Evolutionary conservation across 148 eudicot genomes (phyloP).

Genomic region (Suaeda aralocaspica): DNA sequence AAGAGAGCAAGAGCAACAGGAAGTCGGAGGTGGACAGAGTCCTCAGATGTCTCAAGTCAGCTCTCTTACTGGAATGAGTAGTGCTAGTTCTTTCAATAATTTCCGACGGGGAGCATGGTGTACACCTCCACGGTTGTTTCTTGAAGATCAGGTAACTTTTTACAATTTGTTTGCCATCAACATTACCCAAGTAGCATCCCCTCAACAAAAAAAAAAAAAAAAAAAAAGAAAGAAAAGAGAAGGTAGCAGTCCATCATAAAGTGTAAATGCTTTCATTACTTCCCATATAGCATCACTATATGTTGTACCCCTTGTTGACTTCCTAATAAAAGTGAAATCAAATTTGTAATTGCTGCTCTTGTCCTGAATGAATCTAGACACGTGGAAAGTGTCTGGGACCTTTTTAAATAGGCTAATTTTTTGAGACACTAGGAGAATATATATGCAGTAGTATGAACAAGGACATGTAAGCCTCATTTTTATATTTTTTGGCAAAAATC

Average conservation of each 20-base stretch:
- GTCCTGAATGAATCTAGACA: not conserved
- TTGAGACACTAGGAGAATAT: not conserved
- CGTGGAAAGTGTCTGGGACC: not conserved
- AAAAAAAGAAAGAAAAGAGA: too few species aligned
- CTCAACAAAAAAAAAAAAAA: too few species aligned
- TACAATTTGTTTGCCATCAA: not conserved
- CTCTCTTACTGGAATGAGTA: slow-evolving; percentile 95
- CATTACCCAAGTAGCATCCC: too few species aligned
- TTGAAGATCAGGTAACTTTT: slow-evolving; percentile 81
- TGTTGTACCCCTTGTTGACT: not conserved
- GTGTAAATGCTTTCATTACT: not conserved
- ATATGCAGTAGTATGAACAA: not conserved
- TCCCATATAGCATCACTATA: not conserved
- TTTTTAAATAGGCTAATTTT: not conserved
- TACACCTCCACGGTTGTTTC: slow-evolving; percentile 88
- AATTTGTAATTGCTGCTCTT: not conserved
- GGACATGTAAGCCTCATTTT: not conserved
- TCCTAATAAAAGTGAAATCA: not conserved
- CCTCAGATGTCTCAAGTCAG: slow-evolving; percentile 95
- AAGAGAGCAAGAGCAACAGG: slow-evolving; percentile 95
- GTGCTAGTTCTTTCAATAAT: slow-evolving; percentile 86
- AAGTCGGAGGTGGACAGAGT: slow-evolving; percentile 85
- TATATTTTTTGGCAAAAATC: too few species aligned
- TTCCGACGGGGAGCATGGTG: slow-evolving; percentile 93
- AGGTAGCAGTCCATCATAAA: not conserved